These are phyloP conservation scores for Corymbia calophylla DNA, from an alignment of 441 rosid genomes.

Conservation along the genomic window DNA sequence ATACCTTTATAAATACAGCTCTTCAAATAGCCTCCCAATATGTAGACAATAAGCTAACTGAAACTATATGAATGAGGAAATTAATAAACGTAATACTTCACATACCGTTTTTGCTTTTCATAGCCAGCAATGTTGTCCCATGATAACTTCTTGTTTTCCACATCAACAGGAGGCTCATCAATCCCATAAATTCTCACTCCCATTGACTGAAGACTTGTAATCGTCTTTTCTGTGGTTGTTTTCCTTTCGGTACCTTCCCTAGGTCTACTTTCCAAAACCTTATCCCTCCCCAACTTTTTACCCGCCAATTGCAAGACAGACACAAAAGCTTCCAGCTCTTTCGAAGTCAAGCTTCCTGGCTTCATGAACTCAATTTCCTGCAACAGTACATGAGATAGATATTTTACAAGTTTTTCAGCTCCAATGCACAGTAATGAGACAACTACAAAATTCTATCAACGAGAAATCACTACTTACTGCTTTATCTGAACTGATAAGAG, in stretches of 20 bases:
- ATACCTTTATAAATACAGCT: neutral
- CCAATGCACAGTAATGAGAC: neutral
- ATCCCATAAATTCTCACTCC: constrained; percentile 89
- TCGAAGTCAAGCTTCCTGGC: constrained; percentile 60
- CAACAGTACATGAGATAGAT: neutral
- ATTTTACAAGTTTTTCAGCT: neutral
- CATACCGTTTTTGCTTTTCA: constrained; percentile 82
- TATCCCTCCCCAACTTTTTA: constrained; percentile 33
- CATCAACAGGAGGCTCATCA: constrained; percentile 33
- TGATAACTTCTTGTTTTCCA: constrained; percentile 42
- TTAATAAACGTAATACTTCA: neutral
- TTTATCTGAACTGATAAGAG: constrained; percentile 66
- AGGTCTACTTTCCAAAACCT: constrained; percentile 24
- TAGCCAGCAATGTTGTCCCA: constrained; percentile 97
- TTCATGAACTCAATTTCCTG: constrained; percentile 95
- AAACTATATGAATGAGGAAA: neutral
- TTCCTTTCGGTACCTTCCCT: constrained; percentile 29
- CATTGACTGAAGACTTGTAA: constrained; percentile 68
- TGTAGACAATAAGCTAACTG: neutral
- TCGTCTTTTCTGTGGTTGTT: constrained; percentile 40
- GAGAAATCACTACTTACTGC: constrained; percentile 32
- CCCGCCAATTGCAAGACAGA: constrained; percentile 67
- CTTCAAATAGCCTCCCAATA: neutral
- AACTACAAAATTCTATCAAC: neutral
- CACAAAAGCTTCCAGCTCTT: constrained; percentile 84